Evolutionary conservation across 129 eudicot genomes (phyloP).

Genomic region (Escallonia rubra): DNA sequence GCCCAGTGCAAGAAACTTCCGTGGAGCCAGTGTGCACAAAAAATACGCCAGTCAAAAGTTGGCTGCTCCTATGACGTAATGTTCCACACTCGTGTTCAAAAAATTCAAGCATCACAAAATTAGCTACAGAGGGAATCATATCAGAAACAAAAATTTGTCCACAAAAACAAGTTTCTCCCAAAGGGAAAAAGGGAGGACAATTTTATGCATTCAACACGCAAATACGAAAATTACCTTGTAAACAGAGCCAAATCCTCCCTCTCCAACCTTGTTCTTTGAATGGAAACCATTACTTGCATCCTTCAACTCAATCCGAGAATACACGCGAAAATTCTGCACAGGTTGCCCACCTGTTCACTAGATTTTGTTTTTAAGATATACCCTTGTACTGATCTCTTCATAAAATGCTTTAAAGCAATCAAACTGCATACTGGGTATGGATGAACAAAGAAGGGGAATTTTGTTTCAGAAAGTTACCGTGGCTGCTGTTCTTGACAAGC

Average conservation of each 20-base stretch:
- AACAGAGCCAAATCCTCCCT: constrained; percentile 72
- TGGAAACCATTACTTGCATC: constrained; percentile 54
- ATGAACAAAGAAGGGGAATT: constrained; percentile 1
- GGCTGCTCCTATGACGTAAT: too few species aligned
- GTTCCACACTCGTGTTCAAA: too few species aligned
- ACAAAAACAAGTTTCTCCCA: too few species aligned
- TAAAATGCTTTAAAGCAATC: neutral
- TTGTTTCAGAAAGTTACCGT: constrained; percentile 19
- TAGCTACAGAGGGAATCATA: too few species aligned
- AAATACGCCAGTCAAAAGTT: too few species aligned
- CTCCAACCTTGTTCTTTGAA: constrained; percentile 54
- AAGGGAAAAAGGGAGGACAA: too few species aligned
- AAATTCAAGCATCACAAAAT: too few species aligned
- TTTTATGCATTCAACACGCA: too few species aligned
- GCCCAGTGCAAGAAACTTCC: too few species aligned
- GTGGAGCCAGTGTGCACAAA: too few species aligned
- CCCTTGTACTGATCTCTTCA: neutral
- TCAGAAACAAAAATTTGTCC: too few species aligned
- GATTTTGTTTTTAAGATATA: constrained; percentile 1
- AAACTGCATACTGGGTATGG: neutral
- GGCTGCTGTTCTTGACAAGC: constrained; percentile 10
- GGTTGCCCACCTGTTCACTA: constrained; percentile 36
- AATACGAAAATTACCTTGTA: constrained; percentile 40
- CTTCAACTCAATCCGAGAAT: constrained; percentile 49
- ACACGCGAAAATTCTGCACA: constrained; percentile 38